Conservation (phyloP, 2,329 filamentous ascomycete genomes). For the Sporothrix pallida region DNA sequence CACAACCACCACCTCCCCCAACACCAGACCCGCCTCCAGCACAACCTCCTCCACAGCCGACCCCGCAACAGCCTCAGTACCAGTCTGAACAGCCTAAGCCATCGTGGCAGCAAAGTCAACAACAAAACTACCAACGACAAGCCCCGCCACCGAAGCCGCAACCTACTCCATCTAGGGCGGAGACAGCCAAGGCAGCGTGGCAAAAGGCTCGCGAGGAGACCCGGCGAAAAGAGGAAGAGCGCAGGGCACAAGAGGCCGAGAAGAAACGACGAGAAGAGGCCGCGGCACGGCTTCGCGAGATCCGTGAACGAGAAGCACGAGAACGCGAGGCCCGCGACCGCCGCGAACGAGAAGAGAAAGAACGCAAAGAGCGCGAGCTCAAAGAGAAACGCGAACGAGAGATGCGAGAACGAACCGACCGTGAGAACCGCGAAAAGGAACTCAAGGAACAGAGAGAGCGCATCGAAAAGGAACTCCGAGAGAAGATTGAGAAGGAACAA, state of each 20-base stretch:
- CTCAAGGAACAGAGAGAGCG: constrained; percentile 42
- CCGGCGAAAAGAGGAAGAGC: constrained; percentile 66
- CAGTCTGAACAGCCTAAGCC: constrained; percentile 41
- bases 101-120: constrained; percentile 38
- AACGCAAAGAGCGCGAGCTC: constrained; percentile 42
- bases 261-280: constrained; percentile 65
- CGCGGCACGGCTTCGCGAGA: constrained; percentile 49
- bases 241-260: constrained; percentile 65
- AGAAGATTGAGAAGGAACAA: constrained; percentile 41
- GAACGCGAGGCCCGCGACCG: constrained; percentile 44
- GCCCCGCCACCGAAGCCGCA: constrained; percentile 37
- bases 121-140: constrained; percentile 34
- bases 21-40: constrained; percentile 33
- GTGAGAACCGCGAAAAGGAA: constrained; percentile 46
- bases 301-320: constrained; percentile 43
- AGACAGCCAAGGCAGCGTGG: constrained; percentile 61
- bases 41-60: constrained; percentile 15
- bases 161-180: constrained; percentile 40
- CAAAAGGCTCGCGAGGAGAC: constrained; percentile 73
- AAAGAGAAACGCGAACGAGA: constrained; percentile 39
- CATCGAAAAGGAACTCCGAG: constrained; percentile 45
- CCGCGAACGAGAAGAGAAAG: constrained; percentile 43
- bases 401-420: constrained; percentile 50
- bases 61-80: constrained; percentile 14
- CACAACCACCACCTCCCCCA: constrained; percentile 20